Evolutionary conservation across 164 flowering plant species (phyloP), one percentile per base, ranked within the genome.

Genomic region (Macadamia integrifolia): DNA sequence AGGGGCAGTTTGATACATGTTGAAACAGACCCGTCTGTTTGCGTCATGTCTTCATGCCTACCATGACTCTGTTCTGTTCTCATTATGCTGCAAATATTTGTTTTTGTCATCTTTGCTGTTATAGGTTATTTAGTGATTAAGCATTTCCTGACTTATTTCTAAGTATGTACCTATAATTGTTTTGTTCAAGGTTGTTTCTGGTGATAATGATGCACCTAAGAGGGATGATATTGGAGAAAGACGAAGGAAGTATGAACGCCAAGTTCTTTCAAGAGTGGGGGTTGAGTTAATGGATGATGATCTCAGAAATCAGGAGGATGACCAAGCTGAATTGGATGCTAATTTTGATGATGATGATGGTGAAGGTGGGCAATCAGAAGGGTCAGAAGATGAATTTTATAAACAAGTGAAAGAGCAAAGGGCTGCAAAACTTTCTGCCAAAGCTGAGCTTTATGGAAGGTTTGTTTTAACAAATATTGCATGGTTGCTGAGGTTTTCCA

Each of bases 141-240:
- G 23, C 57, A 29, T 46, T 40, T 29, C 31, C 23, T 18, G 12
- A 5, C 52, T 11, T 23, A 23, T 23, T 52, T 15, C 58, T 18
- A 44, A 61, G n/a, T 31, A 31, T 28, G 57, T 61, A 55, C 29
- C 50, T 63, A 18, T 65, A 44, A 11, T 17, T 32, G 50, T 30
- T 35, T 13, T 66, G 40, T 72, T 61, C 46, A 31, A 89, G 97
- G 74, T 83, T 64, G 69, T 85, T 59, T 89, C 97, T 73, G 98
- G 99, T 67, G 98, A 95, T 76, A 97, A 81, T 65, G 99, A 95
- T 83, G 74, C 92, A 72, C 90, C 94, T 28, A 71, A 65, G 78
- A 87, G 96, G 72, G 98, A 91, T 75, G 96, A 92, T 74, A 82
- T 95, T 70, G 98, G 99, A 69, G 97, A 89, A 80, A 87, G 97